phyloP scores from a whole-genome alignment of 495 filamentous ascomycete species.

The Lepidopterella palustris region DNA sequence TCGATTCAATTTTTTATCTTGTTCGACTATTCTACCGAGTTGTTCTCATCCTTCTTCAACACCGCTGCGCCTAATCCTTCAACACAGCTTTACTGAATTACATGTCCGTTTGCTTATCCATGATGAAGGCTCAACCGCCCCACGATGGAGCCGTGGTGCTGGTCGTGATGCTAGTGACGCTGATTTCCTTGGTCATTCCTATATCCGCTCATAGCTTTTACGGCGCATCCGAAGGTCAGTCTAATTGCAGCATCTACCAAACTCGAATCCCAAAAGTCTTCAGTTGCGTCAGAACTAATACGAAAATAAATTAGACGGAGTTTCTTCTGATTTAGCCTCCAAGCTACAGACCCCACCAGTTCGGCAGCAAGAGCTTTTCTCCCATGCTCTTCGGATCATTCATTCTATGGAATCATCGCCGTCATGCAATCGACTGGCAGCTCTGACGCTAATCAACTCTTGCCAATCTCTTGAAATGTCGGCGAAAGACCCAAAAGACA shows the following conservation, averaged over 20 bases:
- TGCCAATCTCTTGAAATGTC: constrained; percentile 31
- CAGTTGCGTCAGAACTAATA: not conserved
- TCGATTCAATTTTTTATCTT: too few relatives aligned
- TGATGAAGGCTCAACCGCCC: too few relatives aligned
- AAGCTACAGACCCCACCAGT: constrained; percentile 10
- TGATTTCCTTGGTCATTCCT: not conserved
- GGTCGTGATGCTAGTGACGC: not conserved
- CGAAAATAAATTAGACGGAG: not conserved
- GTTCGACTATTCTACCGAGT: too few relatives aligned
- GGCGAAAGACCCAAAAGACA: not conserved
- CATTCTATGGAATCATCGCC: constrained; percentile 21
- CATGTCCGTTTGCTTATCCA: too few relatives aligned
- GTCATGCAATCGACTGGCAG: constrained; percentile 30
- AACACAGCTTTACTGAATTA: too few relatives aligned
- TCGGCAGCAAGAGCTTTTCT: constrained; percentile 14
- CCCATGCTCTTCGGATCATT: constrained; percentile 21
- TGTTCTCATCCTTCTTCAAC: too few relatives aligned
- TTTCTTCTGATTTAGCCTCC: constrained; percentile 5
- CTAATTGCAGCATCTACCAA: too few relatives aligned
- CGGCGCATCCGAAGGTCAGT: not conserved
- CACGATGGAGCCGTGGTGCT: not conserved
- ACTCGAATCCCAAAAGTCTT: too few relatives aligned
- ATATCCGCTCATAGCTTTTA: not conserved
- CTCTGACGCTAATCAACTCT: constrained; percentile 29
- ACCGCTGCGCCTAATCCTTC: too few relatives aligned